Evolutionary conservation across 2,329 filamentous ascomycete genomes (phyloP).

Genomic region (Beauveria brongniartii): DNA sequence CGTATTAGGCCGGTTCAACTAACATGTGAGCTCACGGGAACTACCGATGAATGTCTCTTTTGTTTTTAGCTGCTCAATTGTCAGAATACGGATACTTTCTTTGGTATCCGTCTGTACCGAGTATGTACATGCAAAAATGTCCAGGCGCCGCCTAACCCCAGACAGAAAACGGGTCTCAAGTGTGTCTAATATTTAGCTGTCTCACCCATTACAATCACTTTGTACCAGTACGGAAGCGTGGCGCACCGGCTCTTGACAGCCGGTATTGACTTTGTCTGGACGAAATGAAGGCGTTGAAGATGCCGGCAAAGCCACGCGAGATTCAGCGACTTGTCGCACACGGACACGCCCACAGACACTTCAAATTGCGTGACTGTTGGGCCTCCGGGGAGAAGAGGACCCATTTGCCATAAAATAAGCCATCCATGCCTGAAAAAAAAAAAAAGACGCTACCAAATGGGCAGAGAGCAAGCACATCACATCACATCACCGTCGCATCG

Average conservation of each 20-base stretch:
- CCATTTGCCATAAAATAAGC: not conserved
- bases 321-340: not conserved
- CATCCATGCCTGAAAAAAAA: not conserved
- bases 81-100: too few species aligned
- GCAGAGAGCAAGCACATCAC: not conserved
- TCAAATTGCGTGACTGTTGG: not conserved
- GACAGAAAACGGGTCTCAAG: not conserved
- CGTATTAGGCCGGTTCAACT: too few species aligned
- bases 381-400: not conserved
- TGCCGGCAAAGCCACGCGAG: not conserved
- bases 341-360: not conserved
- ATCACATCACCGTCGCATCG: not conserved
- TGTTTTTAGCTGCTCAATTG: too few species aligned
- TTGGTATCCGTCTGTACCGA: too few species aligned
- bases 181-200: constrained; percentile 4
- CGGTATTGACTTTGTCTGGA: not conserved
- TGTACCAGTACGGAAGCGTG: not conserved
- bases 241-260: not conserved
- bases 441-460: not conserved
- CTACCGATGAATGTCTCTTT: too few species aligned
- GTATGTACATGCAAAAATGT: not conserved
- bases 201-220: not conserved
- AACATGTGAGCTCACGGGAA: too few species aligned
- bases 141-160: not conserved
- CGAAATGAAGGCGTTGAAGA: not conserved